Percentiles rank a stretch among this genome's conserved stretches.
phyloP scores from a whole-genome alignment of 306 rosid species.

The Malus orientalis region DNA sequence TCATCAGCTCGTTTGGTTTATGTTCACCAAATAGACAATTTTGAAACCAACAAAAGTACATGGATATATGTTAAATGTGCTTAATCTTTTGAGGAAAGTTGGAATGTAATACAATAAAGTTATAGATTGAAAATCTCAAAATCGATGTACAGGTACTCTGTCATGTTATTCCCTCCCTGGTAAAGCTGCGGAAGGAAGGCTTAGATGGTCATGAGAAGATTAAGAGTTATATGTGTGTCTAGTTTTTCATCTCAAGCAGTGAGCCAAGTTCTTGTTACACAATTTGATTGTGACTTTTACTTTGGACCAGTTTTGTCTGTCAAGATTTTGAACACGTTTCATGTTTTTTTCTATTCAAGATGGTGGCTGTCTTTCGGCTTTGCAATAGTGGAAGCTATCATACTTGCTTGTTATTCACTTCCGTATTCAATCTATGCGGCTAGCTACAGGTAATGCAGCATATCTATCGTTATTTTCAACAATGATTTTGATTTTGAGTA shows the following conservation, averaged over 20 bases:
- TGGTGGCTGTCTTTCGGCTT: slow-evolving; percentile 99
- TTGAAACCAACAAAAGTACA: not conserved
- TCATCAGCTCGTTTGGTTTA: not conserved
- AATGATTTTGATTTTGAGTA: slow-evolving; percentile 4
- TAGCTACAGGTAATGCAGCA: slow-evolving; percentile 55
- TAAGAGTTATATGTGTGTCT: slow-evolving; percentile 97
- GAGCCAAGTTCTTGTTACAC: slow-evolving; percentile 39
- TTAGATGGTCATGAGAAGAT: slow-evolving; percentile 95
- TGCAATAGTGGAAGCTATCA: slow-evolving; percentile 79
- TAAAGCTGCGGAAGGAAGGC: slow-evolving; percentile 98
- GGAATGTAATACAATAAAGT: not conserved
- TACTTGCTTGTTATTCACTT: slow-evolving; percentile 84
- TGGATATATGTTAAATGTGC: not conserved
- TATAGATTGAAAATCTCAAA: not conserved
- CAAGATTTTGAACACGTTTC: slow-evolving; percentile 16
- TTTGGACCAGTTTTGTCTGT: slow-evolving; percentile 7
- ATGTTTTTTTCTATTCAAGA: slow-evolving; percentile 42
- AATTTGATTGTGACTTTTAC: slow-evolving; percentile 9
- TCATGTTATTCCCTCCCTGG: slow-evolving; percentile 78
- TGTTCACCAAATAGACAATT: not conserved
- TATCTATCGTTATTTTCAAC: not conserved
- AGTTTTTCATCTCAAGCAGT: slow-evolving; percentile 52
- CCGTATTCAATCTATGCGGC: slow-evolving; percentile 81
- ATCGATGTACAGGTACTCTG: slow-evolving; percentile 66
- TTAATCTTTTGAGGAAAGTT: not conserved